Evolutionary conservation across 73 alveolate genomes (phyloP).

Genomic region (Paramecium biaurelia): DNA sequence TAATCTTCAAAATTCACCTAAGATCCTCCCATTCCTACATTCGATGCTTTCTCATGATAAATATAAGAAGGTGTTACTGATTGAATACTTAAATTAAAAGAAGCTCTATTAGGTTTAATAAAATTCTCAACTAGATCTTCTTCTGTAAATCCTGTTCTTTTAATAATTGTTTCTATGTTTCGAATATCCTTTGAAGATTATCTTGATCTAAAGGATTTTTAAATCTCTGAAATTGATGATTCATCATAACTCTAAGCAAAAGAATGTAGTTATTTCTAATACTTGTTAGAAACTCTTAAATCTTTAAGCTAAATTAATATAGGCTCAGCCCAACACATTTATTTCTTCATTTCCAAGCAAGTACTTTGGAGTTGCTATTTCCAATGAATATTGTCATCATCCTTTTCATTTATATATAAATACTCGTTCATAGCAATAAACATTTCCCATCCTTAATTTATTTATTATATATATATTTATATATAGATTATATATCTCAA

Average conservation of each 20-base stretch:
- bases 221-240: not conserved
- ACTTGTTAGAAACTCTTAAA: not conserved
- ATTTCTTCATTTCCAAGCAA: not conserved
- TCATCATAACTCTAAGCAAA: not conserved
- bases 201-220: not conserved
- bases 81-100: not conserved
- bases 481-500: not conserved
- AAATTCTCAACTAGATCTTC: not conserved
- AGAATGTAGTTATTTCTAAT: not conserved
- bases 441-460: not conserved
- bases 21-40: not conserved
- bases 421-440: not conserved
- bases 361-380: not conserved
- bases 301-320: not conserved
- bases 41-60: not conserved
- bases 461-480: not conserved
- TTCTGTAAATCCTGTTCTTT: conserved; percentile 34
- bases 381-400: not conserved
- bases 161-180: not conserved
- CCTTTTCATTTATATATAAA: not conserved
- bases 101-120: not conserved
- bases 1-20: not conserved
- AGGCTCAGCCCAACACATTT: conserved; percentile 32
- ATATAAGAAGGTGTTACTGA: conserved; percentile 18
- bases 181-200: not conserved